phyloP scores from a whole-genome alignment of 1,139 yeast genomes.

The Diutina pseudorugosa region DNA sequence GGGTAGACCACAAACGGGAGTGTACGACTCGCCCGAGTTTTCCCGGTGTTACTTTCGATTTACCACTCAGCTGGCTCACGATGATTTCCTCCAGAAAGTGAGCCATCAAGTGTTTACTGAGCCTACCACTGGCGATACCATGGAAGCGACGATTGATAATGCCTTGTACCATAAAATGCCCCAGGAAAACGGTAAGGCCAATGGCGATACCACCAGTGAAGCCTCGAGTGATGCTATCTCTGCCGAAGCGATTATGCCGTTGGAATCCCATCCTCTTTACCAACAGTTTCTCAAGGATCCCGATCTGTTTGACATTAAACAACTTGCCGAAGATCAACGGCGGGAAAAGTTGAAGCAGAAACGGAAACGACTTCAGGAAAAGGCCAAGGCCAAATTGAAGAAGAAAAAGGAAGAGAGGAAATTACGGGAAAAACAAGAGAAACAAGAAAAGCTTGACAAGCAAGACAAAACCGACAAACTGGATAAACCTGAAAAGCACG shows the following conservation, averaged over 20 bases:
- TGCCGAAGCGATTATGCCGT: not conserved
- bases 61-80: not conserved
- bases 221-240: not conserved
- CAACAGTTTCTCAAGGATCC: not conserved
- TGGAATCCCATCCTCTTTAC: not conserved
- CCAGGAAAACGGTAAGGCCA: not conserved
- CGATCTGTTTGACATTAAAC: not conserved
- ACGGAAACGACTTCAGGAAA: not conserved
- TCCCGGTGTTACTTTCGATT: not conserved
- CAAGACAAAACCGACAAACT: not conserved
- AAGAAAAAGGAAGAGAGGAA: not conserved
- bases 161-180: not conserved
- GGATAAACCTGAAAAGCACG: not conserved
- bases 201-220: not conserved
- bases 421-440: not conserved
- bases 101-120: not conserved
- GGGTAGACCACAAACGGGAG: not conserved
- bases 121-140: not conserved
- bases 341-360: not conserved
- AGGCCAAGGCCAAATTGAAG: not conserved
- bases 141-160: not conserved
- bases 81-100: not conserved
- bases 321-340: not conserved
- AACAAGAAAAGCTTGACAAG: not conserved
- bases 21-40: not conserved